Evolutionary conservation across 805 yeast genomes (phyloP), one percentile per base, ranked within the genome.

Genomic region (Sugiyamaella smithiae): DNA sequence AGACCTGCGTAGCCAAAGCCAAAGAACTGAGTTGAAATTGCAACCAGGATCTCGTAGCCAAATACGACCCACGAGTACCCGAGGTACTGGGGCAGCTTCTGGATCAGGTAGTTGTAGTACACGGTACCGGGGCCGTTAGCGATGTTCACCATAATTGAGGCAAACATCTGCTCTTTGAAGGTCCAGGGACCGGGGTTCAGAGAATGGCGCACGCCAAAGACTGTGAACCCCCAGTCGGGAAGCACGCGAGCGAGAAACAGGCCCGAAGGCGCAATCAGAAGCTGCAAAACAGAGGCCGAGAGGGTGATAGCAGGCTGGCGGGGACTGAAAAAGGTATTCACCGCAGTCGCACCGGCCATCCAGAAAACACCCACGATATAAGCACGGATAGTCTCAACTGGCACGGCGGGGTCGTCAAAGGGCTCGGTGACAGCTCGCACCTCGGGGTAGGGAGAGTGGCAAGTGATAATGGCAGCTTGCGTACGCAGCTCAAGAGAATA

Each of bases 171-270:
- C 59, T 83, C 88, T 58, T 82, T 82, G 53, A 63, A 69, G 25
- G 72, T 67, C 83, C 85, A 83, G 9, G 84, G 82, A 8, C 86
- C 84, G 2, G 83, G 84, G 61, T 80, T 80, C 46, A 81, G 62
- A 7, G 72, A 69, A 55, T 65, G 63, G 59, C 72, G 66, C 25
- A 58, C 65, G 43, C 79, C 74, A 40, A 59, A 55, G 48, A 72
- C 45, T 2, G 62, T 68, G 55, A 75, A 59, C 5, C 71, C 68
- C 63, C 64, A 67, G 47, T 72, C 72, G 26, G 81, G 81, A 8
- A 59, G 40, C 7, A 20, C 11, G 16, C 8, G 17, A 6, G n/a
- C 43, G 23, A 45, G 29, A 16, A 70, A 53, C 46, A 66, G 65
- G 46, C 88, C 89, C 20, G 77, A 56, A 5, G 86, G 85, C 62